A percentile compares a stretch with the other conserved stretches of the same genome.
phyloP scores from a whole-genome alignment of 345 rosid genomes.

The Gossypium herbaceum region DNA sequence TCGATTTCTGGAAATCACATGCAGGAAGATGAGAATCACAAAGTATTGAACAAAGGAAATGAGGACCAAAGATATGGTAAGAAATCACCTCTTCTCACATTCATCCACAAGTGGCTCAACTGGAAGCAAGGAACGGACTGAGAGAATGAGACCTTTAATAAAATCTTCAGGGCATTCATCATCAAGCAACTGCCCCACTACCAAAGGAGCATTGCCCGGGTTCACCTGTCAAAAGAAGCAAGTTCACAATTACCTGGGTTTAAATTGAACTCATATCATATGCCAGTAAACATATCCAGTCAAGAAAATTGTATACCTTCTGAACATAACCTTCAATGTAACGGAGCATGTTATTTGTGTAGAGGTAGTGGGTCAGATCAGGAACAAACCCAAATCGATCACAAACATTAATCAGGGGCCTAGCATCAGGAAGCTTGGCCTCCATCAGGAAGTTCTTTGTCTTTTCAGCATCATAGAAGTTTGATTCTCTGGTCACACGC shows the following conservation, averaged over 20 bases:
- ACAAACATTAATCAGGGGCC: constrained; percentile 94
- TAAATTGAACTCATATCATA: not conserved
- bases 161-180: constrained; percentile 99
- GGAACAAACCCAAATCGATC: constrained; percentile 98
- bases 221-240: constrained; percentile 55
- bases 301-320: constrained; percentile 53
- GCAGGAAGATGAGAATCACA: constrained; percentile 22
- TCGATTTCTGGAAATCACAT: constrained; percentile 67
- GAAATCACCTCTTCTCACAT: constrained; percentile 74
- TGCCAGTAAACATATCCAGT: not conserved
- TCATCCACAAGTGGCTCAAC: constrained; percentile 84
- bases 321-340: constrained; percentile 99
- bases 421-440: constrained; percentile 99
- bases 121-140: constrained; percentile 75
- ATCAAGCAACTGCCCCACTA: constrained; percentile 86
- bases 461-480: constrained; percentile 93
- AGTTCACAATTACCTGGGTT: constrained; percentile 3
- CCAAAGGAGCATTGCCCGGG: constrained; percentile 96
- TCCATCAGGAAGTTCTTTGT: constrained; percentile 96
- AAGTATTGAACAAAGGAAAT: constrained; percentile 11
- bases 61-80: constrained; percentile 3
- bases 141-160: constrained; percentile 94
- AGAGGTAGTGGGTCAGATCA: constrained; percentile 95
- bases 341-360: constrained; percentile 88
- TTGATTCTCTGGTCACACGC: constrained; percentile 97